Conservation (phyloP, 2,329 filamentous ascomycete genomes). For the Apiospora koreana region DNA sequence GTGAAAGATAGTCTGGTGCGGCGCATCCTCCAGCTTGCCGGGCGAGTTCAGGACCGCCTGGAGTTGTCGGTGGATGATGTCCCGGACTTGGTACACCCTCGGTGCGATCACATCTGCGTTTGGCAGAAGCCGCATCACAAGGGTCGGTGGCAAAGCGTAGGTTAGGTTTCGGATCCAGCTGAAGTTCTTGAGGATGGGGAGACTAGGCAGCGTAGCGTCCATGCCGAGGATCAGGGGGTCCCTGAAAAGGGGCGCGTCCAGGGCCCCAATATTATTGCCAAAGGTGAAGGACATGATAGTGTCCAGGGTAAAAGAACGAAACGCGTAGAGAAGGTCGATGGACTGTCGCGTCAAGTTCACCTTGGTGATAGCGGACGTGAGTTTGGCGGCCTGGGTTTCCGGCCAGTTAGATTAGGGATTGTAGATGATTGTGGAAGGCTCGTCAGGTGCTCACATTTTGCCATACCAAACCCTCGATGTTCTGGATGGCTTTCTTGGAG, state of each 20-base stretch:
- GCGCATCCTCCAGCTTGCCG: slow-evolving; percentile 12
- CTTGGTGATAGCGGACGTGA: not conserved
- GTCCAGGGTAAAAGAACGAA: slow-evolving; percentile 5
- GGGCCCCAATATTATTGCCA: not conserved
- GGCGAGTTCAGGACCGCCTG: slow-evolving; percentile 1
- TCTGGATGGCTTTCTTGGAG: not conserved
- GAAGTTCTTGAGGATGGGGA: slow-evolving; percentile 6
- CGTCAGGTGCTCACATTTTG: slow-evolving; percentile 4
- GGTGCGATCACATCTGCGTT: not conserved
- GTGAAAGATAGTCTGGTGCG: slow-evolving; percentile 24
- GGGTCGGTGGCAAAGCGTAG: slow-evolving; percentile 23
- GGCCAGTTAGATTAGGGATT: not conserved
- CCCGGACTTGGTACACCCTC: slow-evolving; percentile 17
- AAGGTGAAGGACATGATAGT: slow-evolving; percentile 4
- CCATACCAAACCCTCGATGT: not conserved
- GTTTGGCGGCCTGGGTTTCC: slow-evolving; percentile 18
- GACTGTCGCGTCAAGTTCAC: not conserved
- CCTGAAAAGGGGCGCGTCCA: not conserved
- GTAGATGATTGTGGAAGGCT: not conserved
- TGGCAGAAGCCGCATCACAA: slow-evolving; percentile 24
- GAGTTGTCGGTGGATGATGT: slow-evolving; percentile 12
- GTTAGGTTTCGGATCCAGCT: slow-evolving; percentile 26
- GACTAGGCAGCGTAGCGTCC: not conserved
- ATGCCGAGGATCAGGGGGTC: slow-evolving; percentile 1
- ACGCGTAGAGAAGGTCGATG: not conserved